Percentiles rank a stretch among this genome's conserved stretches.
These are phyloP conservation scores for Leccinum pellstonianum DNA, from an alignment of 768 basidiomycete species.

Conservation along the genomic window DNA sequence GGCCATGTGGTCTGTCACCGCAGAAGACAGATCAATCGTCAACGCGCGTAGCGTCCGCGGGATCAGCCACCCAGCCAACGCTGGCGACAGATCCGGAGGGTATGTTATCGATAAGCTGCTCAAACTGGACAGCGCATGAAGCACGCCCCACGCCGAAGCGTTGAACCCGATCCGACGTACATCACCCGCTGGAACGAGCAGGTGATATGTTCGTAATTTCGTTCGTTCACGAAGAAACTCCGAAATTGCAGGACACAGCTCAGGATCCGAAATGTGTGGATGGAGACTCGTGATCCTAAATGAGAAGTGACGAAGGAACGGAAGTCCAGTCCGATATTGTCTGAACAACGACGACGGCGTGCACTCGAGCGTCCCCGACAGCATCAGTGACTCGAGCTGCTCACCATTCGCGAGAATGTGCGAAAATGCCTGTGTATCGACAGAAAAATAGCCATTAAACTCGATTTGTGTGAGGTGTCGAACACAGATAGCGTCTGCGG, in stretches of 20 bases:
- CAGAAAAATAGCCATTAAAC: constrained; percentile 57
- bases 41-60: constrained; percentile 52
- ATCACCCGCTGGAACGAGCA: constrained; percentile 44
- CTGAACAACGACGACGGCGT: constrained; percentile 51
- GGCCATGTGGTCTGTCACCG: constrained; percentile 39
- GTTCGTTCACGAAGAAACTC: constrained; percentile 61
- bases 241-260: constrained; percentile 66
- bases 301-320: constrained; percentile 65
- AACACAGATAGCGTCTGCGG: constrained; percentile 49
- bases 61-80: constrained; percentile 67
- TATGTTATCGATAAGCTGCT: constrained; percentile 59
- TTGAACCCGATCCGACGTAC: constrained; percentile 62
- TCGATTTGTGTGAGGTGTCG: constrained; percentile 64
- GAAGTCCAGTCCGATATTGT: constrained; percentile 41
- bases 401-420: constrained; percentile 61
- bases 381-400: constrained; percentile 60
- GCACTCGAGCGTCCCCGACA: constrained; percentile 56
- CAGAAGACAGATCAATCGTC: constrained; percentile 40
- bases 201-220: constrained; percentile 50
- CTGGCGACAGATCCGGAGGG: constrained; percentile 60
- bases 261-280: constrained; percentile 49
- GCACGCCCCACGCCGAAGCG: constrained; percentile 67
- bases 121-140: constrained; percentile 55
- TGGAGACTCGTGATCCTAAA: constrained; percentile 47
- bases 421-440: constrained; percentile 49